Evolutionary conservation across 2,329 filamentous ascomycete genomes (phyloP).

Genomic region (Verruconis gallopava): DNA sequence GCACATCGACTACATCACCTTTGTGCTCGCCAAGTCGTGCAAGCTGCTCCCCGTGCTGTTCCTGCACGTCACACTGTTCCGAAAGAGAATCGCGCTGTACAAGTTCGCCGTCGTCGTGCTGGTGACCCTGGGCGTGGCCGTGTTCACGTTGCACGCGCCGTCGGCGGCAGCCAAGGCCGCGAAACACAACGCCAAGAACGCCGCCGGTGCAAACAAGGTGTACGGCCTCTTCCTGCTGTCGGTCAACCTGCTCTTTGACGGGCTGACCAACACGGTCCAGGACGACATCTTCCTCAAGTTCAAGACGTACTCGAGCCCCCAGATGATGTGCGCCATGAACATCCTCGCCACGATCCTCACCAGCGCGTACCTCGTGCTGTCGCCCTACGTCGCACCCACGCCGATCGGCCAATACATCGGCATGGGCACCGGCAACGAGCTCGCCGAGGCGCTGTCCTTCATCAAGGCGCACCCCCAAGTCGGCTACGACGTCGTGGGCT

Average conservation of each 20-base stretch:
- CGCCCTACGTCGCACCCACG: constrained; percentile 63
- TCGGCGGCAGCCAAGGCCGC: constrained; percentile 24
- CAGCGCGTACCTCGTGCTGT: constrained; percentile 58
- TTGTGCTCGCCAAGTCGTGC: constrained; percentile 93
- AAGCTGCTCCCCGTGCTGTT: constrained; percentile 99
- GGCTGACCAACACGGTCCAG: constrained; percentile 90
- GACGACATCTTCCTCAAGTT: constrained; percentile 78
- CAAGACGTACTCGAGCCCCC: constrained; percentile 72
- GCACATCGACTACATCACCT: constrained; percentile 96
- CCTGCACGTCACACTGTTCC: constrained; percentile 84
- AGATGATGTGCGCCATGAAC: constrained; percentile 99
- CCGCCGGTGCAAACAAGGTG: constrained; percentile 34
- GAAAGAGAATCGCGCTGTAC: constrained; percentile 78
- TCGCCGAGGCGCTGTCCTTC: constrained; percentile 68
- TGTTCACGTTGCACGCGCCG: constrained; percentile 80
- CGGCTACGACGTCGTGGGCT: constrained; percentile 77
- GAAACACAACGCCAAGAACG: constrained; percentile 36
- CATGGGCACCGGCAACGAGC: constrained; percentile 49
- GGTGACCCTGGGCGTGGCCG: constrained; percentile 82
- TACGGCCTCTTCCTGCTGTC: constrained; percentile 76
- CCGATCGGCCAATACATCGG: constrained; percentile 29
- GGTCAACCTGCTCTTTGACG: constrained; percentile 90
- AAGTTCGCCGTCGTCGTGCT: constrained; percentile 90
- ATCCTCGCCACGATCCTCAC: constrained; percentile 73
- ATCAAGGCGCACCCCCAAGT: constrained; percentile 68